Percentiles rank a stretch among this genome's conserved stretches.
Evolutionary conservation across 2,329 filamentous ascomycete species (phyloP).

Genomic region (Botrytis hyacinthi): DNA sequence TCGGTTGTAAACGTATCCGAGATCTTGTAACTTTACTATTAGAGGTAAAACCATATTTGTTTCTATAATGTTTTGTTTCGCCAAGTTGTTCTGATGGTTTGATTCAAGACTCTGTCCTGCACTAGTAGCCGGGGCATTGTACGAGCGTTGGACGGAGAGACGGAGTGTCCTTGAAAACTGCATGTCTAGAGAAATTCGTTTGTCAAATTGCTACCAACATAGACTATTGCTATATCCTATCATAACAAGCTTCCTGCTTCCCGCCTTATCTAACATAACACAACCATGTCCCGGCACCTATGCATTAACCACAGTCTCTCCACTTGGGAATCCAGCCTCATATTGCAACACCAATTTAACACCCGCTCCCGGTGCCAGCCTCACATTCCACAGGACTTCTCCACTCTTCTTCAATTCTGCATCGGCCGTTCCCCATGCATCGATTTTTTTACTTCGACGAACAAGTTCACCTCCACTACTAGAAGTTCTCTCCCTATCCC

Average conservation of each 20-base stretch:
- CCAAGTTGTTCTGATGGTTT: neutral
- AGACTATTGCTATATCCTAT: neutral
- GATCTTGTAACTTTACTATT: neutral
- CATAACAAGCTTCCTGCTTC: neutral
- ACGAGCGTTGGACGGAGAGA: too few relatives aligned
- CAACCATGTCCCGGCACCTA: neutral
- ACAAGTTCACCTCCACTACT: conserved; percentile 1
- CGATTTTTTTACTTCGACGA: conserved; percentile 32
- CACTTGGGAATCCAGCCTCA: conserved; percentile 54
- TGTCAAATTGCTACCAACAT: conserved; percentile 4
- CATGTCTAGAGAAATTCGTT: neutral
- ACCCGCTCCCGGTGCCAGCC: conserved; percentile 55
- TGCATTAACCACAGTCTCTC: conserved; percentile 43
- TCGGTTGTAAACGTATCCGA: neutral
- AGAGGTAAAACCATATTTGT: neutral
- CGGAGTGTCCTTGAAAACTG: too few relatives aligned
- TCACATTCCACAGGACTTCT: conserved; percentile 58
- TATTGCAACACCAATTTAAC: conserved; percentile 61
- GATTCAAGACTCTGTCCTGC: neutral
- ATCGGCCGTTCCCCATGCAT: conserved; percentile 53
- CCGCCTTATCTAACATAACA: neutral
- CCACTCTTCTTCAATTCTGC: conserved; percentile 56
- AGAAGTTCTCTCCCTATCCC: conserved; percentile 27
- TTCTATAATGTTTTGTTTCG: neutral
- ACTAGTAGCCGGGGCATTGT: neutral